Evolutionary conservation across 108 stramenopile genomes (phyloP).

Genomic region (Cyclotella choctawhatcheeana): DNA sequence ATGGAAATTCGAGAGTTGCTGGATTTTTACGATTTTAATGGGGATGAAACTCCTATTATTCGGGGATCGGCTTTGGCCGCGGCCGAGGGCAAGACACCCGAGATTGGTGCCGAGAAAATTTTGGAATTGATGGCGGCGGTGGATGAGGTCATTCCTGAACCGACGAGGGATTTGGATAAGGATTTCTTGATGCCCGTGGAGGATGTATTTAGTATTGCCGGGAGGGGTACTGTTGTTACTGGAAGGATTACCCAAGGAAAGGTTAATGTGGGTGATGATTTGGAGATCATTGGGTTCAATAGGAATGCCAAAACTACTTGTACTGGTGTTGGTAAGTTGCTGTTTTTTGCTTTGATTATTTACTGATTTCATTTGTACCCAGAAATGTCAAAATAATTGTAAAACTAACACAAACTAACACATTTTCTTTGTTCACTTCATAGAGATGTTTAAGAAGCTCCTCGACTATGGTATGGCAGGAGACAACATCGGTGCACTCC

Average conservation of each 20-base stretch:
- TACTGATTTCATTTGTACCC: neutral
- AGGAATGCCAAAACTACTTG: slow-evolving; percentile 89
- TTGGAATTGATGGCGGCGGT: slow-evolving; percentile 96
- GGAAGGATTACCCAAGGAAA: slow-evolving; percentile 96
- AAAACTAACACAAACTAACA: neutral
- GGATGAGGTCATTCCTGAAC: slow-evolving; percentile 94
- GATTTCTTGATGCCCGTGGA: slow-evolving; percentile 99
- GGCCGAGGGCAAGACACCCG: slow-evolving; percentile 89
- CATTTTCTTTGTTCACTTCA: neutral
- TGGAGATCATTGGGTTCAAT: slow-evolving; percentile 90
- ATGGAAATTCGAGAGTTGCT: slow-evolving; percentile 99
- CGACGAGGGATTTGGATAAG: slow-evolving; percentile 95
- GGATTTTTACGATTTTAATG: slow-evolving; percentile 96
- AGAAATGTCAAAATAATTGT: too few species aligned
- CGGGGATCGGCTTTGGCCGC: slow-evolving; percentile 98
- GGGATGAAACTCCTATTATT: slow-evolving; percentile 96
- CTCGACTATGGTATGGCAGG: slow-evolving; percentile 97
- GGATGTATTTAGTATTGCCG: slow-evolving; percentile 99
- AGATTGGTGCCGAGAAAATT: slow-evolving; percentile 84
- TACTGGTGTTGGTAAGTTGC: slow-evolving; percentile 83
- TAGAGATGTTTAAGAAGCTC: slow-evolving; percentile 98
- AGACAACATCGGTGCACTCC: slow-evolving; percentile 97
- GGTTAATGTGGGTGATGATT: slow-evolving; percentile 96
- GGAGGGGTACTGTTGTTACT: slow-evolving; percentile 99
- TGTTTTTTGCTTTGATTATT: neutral